Evolutionary conservation across 1,284 basidiomycete genomes (phyloP), one percentile per base, ranked within the genome.

Genomic region (Irpex sp.): DNA sequence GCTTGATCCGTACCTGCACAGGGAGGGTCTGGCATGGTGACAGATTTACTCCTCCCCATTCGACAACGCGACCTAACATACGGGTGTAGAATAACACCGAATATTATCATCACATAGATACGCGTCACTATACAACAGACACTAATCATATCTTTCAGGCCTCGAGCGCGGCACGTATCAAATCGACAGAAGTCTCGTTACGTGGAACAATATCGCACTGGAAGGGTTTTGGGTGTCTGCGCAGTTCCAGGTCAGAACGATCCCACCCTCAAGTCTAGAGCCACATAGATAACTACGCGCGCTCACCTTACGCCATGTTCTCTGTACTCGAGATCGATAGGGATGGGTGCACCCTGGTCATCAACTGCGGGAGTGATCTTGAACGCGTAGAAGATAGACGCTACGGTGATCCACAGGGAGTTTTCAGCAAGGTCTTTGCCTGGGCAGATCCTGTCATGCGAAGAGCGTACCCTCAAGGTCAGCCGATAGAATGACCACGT

Each of bases 371-470:
- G 76, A 36, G 71, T 66, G 35, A 82, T 76, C 36, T 74, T 65
- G 67, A 76, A 81, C 2, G 76, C 75, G 3, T 76, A 66, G 9
- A 82, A 67, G 4, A 78, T 69, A 1, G 76, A 77, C 11, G 77
- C 78, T 4, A 81, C 68, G 5, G 56, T 47, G 19, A 61, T 35
- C 61, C 56, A 61, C 4, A 61, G 17, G 1, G 61, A 21, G 33
- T 61, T 57, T 19, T 61, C 50, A 13, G 46, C 61, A 19, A 61
- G 35, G 43, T 37, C 46, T 1, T 43, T 46, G 11, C 60, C 60
- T 2, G 60, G 54, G 31, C 60, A 61, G 13, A 61, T 50, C 0
- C 62, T 50, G 19, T 17, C 17, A 21, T 2, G 17, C 15, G 17
- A 8, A 21, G 17, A n/a, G 9, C 3, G 9, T 3, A 5, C 9